Base-by-base conservation (phyloP, 805 yeast species). In the Saccharomycopsis fermentans region DNA sequence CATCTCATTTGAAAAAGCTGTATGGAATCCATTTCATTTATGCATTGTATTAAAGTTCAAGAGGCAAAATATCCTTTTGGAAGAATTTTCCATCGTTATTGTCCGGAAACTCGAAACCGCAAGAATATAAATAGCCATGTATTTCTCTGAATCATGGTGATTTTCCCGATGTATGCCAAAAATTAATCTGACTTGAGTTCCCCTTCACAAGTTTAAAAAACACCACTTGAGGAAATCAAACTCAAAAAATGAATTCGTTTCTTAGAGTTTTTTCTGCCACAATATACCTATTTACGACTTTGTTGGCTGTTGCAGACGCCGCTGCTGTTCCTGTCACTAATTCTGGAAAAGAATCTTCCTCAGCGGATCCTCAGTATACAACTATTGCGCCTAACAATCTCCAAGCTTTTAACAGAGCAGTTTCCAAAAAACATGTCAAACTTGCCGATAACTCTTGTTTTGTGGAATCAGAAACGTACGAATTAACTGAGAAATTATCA, bases 381-480 rank as follows among this genome's bases (percentile, higher is more conserved):
- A 43, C 50, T 9, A 43, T 43, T 21, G 29, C 26, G 21, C 50
- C 50, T 21, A 43, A 43, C 6, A 21, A 43, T 21, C 24, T 43
- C 11, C 29, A 43, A 21, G 26, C 26, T 21, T 43, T 43, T 16
- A 43, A 43, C 17, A 43, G 26, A 21, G 50, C 50, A 6, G 12
- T 21, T 19, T 6, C 29, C 6, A 21, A 43, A 6, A 43, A 43
- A 14, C 50, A 43, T 21, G 48, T 54, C 8, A 39, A 39, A 37
- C 17, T 52, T 24, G 11, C 16, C 12, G 32, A 32, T 52, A 32
- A 36, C 1, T 24, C 32, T 26, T 57, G 61, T 34, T 56, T 51
- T 36, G 56, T 48, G 12, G 47, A 34, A 12, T 58, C 61, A 9
- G 50, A 29, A 14, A 50, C 52, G 19, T 55, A 37, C 21, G 19